Percentiles rank a stretch among this genome's conserved stretches.
Evolutionary conservation across 2,329 filamentous ascomycete species (phyloP).

Genomic region (Chrysoporthe deuterocubensis): DNA sequence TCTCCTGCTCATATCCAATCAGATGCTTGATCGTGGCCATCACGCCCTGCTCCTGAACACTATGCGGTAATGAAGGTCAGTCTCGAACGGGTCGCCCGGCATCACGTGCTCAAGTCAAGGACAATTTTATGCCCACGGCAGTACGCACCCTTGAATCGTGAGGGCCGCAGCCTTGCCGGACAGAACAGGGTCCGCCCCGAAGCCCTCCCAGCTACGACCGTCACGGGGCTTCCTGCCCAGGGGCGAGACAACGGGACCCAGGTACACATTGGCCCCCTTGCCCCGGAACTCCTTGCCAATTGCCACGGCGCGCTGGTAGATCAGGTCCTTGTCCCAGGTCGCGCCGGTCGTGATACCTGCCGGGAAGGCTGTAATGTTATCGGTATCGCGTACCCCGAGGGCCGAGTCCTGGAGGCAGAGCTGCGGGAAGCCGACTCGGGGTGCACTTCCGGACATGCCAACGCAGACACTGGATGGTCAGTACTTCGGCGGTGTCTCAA

Average conservation of each 20-base stretch:
- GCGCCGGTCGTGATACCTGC: constrained; percentile 78
- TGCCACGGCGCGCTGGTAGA: constrained; percentile 69
- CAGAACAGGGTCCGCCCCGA: constrained; percentile 71
- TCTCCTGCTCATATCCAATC: constrained; percentile 74
- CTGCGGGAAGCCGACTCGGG: constrained; percentile 71
- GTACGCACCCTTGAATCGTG: constrained; percentile 65
- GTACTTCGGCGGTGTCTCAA: background rate
- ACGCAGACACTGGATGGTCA: constrained; percentile 61
- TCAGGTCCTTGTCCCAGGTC: constrained; percentile 74
- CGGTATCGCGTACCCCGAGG: constrained; percentile 72
- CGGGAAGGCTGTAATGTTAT: constrained; percentile 77
- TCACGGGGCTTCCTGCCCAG: constrained; percentile 73
- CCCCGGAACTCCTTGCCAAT: constrained; percentile 73
- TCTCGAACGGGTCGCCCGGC: background rate
- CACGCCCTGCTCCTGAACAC: constrained; percentile 77
- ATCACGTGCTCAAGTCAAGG: background rate
- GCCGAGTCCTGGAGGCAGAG: constrained; percentile 75
- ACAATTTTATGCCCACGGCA: too few relatives aligned
- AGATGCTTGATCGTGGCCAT: constrained; percentile 84
- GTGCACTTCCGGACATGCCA: constrained; percentile 75
- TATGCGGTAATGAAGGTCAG: constrained; percentile 6
- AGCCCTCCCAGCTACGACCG: constrained; percentile 77
- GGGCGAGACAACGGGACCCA: constrained; percentile 73
- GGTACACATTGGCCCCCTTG: constrained; percentile 72
- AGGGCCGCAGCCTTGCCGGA: constrained; percentile 73